phyloP scores from a whole-genome alignment of 164 flowering plant species.

The Liriodendron chinense region DNA sequence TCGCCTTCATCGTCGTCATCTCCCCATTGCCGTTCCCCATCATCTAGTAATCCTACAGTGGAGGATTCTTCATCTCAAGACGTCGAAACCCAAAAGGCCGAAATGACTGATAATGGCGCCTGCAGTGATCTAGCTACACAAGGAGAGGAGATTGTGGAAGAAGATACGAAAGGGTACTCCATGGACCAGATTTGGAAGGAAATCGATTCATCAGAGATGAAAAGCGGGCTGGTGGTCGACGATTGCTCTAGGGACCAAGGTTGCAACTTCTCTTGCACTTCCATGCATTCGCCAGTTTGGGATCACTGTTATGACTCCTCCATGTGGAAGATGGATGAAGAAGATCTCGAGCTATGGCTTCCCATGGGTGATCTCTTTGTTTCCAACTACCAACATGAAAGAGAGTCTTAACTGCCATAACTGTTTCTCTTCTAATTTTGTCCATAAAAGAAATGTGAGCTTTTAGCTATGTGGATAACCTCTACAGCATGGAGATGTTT shows the following conservation, averaged over 20 bases:
- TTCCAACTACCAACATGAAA: conserved; percentile 25
- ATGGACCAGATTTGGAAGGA: conserved; percentile 98
- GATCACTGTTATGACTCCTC: conserved; percentile 48
- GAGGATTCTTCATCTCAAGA: conserved; percentile 18
- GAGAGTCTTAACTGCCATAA: conserved; percentile 21
- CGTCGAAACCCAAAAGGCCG: not conserved
- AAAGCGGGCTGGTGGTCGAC: conserved; percentile 21
- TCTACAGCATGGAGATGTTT: conserved; percentile 20
- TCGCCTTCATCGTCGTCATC: conserved; percentile 43
- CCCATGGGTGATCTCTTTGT: conserved; percentile 32
- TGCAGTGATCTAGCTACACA: conserved; percentile 1
- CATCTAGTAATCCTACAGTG: conserved; percentile 26
- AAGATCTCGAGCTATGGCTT: conserved; percentile 42
- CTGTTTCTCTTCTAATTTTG: conserved; percentile 20
- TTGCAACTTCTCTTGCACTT: conserved; percentile 33
- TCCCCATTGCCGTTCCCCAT: conserved; percentile 31
- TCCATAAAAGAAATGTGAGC: conserved; percentile 12
- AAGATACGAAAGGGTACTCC: conserved; percentile 34
- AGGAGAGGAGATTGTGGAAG: conserved; percentile 21
- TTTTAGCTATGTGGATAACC: conserved; percentile 8
- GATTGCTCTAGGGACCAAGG: conserved; percentile 29
- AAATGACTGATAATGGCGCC: not conserved
- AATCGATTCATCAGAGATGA: conserved; percentile 41
- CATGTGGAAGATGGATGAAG: conserved; percentile 60
- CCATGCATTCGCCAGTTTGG: conserved; percentile 65